Base-by-base conservation (phyloP, 441 rosid species). In the Adansonia gregorii region DNA sequence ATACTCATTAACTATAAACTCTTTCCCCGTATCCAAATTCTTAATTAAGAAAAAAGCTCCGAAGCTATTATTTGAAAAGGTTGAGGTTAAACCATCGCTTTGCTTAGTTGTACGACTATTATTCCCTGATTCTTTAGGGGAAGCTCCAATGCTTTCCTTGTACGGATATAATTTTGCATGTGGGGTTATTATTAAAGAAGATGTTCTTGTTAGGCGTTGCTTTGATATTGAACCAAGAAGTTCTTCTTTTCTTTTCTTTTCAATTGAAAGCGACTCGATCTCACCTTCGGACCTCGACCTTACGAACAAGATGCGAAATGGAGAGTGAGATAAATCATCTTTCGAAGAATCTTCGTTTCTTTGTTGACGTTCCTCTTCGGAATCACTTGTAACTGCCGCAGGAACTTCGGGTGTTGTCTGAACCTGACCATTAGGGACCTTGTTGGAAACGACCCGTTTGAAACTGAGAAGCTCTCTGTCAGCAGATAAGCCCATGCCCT, bases 11-110 rank as follows among this genome's bases (percentile, higher is more conserved):
- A 95, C 98, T 14, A 95, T 76, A 46, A 95, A 95, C 56, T 94
- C 99, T 48, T 89, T 91, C 0, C 97, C 98, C 0, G 98, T 95
- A 41, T 95, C 99, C 78, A 95, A 83, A 77, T 92, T 92, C 87
- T 91, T 95, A 17, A 94, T 94, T 81, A 95, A 72, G 88, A 91
- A 92, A 58, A 91, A 93, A 3, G 97, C 92, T 14, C 91, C 89
- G 6, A 90, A 80, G 12, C 78, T 78, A 5, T 66, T 81, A 12
- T 81, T 78, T 8, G 94, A 88, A 10, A 82, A 12, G 0, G 51
- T 31, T 10, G 89, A 55, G 0, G 89, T 76, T 70, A 85, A 68
- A 12, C 74, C 78, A 4, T 63, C 68, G 14, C 69, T 63, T 20
- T 52, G 79, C 39, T 51, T 52, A 6, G 63, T 22, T 3, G 89